These are phyloP conservation scores for Candida schatavii DNA, from an alignment of 805 yeast species.

Conservation along the genomic window DNA sequence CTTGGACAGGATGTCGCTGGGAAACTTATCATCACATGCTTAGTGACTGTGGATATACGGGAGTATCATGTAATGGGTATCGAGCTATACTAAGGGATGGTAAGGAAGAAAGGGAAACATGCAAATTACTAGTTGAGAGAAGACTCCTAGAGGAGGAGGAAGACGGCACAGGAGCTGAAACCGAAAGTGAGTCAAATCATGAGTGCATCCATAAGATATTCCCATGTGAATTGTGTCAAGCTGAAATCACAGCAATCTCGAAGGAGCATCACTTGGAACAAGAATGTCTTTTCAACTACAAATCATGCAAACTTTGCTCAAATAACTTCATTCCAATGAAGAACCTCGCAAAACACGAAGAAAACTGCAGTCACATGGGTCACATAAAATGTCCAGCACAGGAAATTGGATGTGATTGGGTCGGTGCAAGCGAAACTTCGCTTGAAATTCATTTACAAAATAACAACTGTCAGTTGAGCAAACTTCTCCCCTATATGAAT, in stretches of 20 bases:
- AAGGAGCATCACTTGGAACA: constrained; percentile 32
- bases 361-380: constrained; percentile 38
- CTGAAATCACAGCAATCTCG: constrained; percentile 23
- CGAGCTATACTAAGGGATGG: constrained; percentile 8
- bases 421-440: constrained; percentile 32
- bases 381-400: constrained; percentile 46
- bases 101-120: not conserved
- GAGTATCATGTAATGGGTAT: constrained; percentile 29
- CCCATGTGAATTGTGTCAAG: constrained; percentile 37
- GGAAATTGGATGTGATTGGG: constrained; percentile 51
- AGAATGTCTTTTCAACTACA: constrained; percentile 39
- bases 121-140: constrained; percentile 15
- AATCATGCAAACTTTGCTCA: constrained; percentile 41
- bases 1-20: constrained; percentile 59
- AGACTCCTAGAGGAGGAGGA: constrained; percentile 9
- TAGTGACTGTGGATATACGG: constrained; percentile 33
- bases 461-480: constrained; percentile 29
- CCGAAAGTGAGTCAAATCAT: constrained; percentile 5
- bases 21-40: constrained; percentile 49
- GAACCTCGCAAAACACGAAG: constrained; percentile 37
- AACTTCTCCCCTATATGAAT: constrained; percentile 25
- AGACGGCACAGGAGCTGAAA: constrained; percentile 3
- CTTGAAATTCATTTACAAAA: constrained; percentile 33
- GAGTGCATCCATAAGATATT: constrained; percentile 39
- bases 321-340: constrained; percentile 41